A percentile compares a stretch with the other conserved stretches of the same genome.
These are phyloP conservation scores for Colletotrichum sp. DNA, from an alignment of 2,329 filamentous ascomycete genomes.

Conservation along the genomic window DNA sequence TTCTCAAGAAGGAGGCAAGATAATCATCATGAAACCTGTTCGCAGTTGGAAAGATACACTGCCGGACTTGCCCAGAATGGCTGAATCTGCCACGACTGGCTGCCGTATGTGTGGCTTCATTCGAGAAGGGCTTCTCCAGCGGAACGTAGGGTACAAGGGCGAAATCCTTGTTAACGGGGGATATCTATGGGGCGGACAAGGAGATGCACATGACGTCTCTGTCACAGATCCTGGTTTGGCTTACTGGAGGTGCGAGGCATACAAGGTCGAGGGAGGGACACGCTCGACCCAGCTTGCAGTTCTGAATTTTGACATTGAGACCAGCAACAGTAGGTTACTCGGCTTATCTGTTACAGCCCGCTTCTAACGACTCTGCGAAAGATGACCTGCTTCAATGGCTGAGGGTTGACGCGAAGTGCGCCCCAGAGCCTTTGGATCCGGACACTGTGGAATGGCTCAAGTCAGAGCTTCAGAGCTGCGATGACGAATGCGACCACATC, in stretches of 20 bases:
- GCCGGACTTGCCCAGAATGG: not conserved
- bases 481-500: not conserved
- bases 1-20: not conserved
- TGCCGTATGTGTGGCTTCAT: not conserved
- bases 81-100: not conserved
- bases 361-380: not conserved
- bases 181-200: not conserved
- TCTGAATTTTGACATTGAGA: not conserved
- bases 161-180: not conserved
- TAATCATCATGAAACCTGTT: not conserved
- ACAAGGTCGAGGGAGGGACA: not conserved
- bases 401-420: not conserved
- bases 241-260: not conserved
- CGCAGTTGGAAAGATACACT: not conserved
- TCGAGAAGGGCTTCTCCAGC: not conserved
- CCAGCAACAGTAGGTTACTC: not conserved
- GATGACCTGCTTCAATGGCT: not conserved
- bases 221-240: not conserved
- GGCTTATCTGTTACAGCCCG: too few relatives aligned
- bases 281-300: not conserved
- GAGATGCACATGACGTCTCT: not conserved
- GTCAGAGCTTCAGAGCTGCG: not conserved
- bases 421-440: not conserved
- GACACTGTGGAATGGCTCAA: not conserved
- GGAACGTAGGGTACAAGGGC: not conserved